Evolutionary conservation across 768 basidiomycete genomes (phyloP), one percentile per base, ranked within the genome.

Genomic region (Rhodotorula diobovata): DNA sequence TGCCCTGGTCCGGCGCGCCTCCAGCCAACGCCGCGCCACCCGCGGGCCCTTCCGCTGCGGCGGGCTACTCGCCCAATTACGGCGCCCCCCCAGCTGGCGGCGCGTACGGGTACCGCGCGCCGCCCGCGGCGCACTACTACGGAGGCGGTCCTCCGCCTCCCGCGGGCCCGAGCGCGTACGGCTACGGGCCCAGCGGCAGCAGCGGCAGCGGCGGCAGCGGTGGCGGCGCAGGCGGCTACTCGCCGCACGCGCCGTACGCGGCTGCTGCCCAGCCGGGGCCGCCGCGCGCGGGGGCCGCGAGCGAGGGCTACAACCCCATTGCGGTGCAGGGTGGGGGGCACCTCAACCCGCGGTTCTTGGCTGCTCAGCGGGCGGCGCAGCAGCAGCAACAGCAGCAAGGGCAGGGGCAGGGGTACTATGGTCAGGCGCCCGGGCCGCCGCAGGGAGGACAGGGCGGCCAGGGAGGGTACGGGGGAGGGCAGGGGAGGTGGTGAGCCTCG

Each of bases 301-400:
- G 53, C 30, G 54, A 32, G 54, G 25, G 23, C n/a, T 63, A 63
- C 62, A 63, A 63, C 30, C 62, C 62, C 2, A 63, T 65, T 20
- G 45, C 46, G 30, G 64, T 39, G 43, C 64, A 55, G 45, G 43
- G 55, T 18, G 67, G 67, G 11, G 69, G 69, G 2, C 69, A 70
- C 35, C 51, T 70, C 63, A 74, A 74, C 63, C 73, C 73, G 39
- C 50, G 69, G 11, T 74, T 74, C 63, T 57, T 74, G n/a, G 69
- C 62, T 10, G 64, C 65, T 39, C 63, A 70, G 56, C 61, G 60
- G 48, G 53, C 46, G 45, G 51, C 43, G 41, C 55, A 53, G 43
- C 54, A 30, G 34, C 30, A 46, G 48, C 46, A 59, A 28, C 58
- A 25, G 39, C 23, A 23, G 41, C 59, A n/a, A n/a, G 41, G 39